These are phyloP conservation scores for Plasmodium gonderi DNA, from an alignment of 169 alveolate species.

Conservation along the genomic window DNA sequence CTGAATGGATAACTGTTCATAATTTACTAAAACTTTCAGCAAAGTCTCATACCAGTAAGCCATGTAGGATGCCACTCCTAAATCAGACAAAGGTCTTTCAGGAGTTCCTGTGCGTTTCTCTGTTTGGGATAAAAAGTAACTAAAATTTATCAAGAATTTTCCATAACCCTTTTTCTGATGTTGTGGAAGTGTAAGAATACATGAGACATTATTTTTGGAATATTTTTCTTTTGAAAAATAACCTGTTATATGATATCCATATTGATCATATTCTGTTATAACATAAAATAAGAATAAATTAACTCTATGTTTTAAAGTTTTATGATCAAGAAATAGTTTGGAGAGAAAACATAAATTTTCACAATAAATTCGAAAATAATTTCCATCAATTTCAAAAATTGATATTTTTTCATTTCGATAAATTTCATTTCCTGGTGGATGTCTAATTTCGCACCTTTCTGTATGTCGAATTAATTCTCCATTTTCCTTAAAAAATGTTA, in stretches of 20 bases:
- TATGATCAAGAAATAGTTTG: conserved; percentile 97
- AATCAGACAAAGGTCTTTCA: conserved; percentile 97
- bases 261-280: conserved; percentile 92
- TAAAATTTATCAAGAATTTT: conserved; percentile 88
- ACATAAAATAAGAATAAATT: conserved; percentile 94
- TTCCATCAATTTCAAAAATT: conserved; percentile 98
- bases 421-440: conserved; percentile 99
- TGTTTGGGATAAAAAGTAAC: conserved; percentile 93
- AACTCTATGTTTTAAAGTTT: conserved; percentile 92
- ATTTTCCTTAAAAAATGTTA: conserved; percentile 89
- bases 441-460: conserved; percentile 89
- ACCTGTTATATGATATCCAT: conserved; percentile 91
- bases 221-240: conserved; percentile 93
- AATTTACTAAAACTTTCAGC: conserved; percentile 24
- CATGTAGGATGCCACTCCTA: conserved; percentile 96
- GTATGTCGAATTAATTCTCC: conserved; percentile 92
- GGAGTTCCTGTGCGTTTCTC: conserved; percentile 97
- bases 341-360: conserved; percentile 97
- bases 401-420: conserved; percentile 93
- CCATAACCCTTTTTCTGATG: conserved; percentile 94
- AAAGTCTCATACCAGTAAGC: conserved; percentile 92
- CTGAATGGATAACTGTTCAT: conserved; percentile 58
- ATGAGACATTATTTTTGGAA: conserved; percentile 91
- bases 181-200: conserved; percentile 92
- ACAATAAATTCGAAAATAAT: conserved; percentile 92